Evolutionary conservation across 169 alveolate species (phyloP).

Genomic region (Plasmodium relictum): DNA sequence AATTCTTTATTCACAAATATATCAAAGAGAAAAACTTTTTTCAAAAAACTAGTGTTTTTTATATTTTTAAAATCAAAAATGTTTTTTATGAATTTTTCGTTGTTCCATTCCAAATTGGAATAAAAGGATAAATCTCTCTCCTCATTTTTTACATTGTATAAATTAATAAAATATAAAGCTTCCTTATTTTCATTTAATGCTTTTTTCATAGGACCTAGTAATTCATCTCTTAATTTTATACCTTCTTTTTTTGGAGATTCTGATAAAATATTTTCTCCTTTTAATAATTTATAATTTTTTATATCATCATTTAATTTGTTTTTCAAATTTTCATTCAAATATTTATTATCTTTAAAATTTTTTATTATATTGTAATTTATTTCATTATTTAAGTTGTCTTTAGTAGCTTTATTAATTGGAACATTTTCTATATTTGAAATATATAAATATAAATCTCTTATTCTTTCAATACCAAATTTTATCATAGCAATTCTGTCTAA

Average conservation of each 20-base stretch:
- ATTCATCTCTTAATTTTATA: slow-evolving; percentile 13
- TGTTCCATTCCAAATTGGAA: slow-evolving; percentile 49
- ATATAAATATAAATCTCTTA: slow-evolving; percentile 68
- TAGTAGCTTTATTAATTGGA: not conserved
- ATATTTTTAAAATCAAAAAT: slow-evolving; percentile 24
- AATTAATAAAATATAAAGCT: slow-evolving; percentile 53
- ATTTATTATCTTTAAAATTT: not conserved
- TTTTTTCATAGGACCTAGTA: slow-evolving; percentile 6
- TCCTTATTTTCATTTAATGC: not conserved
- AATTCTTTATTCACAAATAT: slow-evolving; percentile 9
- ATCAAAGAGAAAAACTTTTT: slow-evolving; percentile 33
- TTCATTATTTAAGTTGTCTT: not conserved
- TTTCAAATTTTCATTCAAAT: not conserved
- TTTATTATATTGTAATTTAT: not conserved
- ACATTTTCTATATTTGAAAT: slow-evolving; percentile 25
- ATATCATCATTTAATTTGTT: not conserved
- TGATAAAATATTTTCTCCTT: slow-evolving; percentile 30
- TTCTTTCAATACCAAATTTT: slow-evolving; percentile 29
- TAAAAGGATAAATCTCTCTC: slow-evolving; percentile 64
- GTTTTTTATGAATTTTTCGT: slow-evolving; percentile 35
- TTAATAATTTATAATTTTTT: not conserved
- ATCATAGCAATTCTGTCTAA: slow-evolving; percentile 76
- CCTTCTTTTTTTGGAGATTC: slow-evolving; percentile 52
- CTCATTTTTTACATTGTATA: slow-evolving; percentile 64
- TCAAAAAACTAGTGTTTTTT: slow-evolving; percentile 14